A percentile compares a stretch with the other conserved stretches of the same genome.
These are phyloP conservation scores for Kernera saxatilis DNA, from an alignment of 345 rosid genomes.

Conservation along the genomic window DNA sequence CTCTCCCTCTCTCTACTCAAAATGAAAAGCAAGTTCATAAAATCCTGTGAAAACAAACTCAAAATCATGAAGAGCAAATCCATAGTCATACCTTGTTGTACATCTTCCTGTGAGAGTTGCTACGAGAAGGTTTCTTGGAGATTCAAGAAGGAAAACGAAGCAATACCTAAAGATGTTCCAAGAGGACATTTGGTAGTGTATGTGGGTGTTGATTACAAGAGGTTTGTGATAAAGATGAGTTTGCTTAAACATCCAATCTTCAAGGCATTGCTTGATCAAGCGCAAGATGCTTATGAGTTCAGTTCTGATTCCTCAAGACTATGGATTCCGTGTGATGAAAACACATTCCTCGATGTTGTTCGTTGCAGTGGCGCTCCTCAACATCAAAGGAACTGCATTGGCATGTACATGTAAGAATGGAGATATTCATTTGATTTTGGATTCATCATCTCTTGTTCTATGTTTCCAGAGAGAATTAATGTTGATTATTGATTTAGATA, in stretches of 20 bases:
- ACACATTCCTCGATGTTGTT: conserved; percentile 62
- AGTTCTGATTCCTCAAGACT: conserved; percentile 47
- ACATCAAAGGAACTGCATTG: conserved; percentile 32
- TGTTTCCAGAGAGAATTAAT: conserved; percentile 18
- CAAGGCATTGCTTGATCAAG: conserved; percentile 72
- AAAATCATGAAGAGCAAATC: conserved; percentile 46
- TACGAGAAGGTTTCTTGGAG: conserved; percentile 44
- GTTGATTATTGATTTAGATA: conserved; percentile 20
- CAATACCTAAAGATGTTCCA: conserved; percentile 76
- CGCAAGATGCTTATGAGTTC: conserved; percentile 63
- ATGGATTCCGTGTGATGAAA: conserved; percentile 79
- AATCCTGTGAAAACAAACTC: conserved; percentile 44
- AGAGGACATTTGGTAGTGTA: conserved; percentile 82
- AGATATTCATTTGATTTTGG: conserved; percentile 20
- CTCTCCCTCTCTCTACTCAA: not conserved
- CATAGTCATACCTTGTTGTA: conserved; percentile 41
- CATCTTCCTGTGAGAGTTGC: conserved; percentile 43
- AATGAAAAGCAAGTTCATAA: conserved; percentile 43
- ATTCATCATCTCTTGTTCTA: conserved; percentile 20
- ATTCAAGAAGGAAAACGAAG: conserved; percentile 34
- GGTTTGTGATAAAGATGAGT: conserved; percentile 64
- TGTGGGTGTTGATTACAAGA: conserved; percentile 60
- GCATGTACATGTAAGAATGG: conserved; percentile 30
- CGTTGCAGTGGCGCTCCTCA: conserved; percentile 49
- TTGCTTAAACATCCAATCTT: conserved; percentile 77